These are phyloP conservation scores for Hypoxylon sp. DNA, from an alignment of 2,329 filamentous ascomycete genomes.

Conservation along the genomic window DNA sequence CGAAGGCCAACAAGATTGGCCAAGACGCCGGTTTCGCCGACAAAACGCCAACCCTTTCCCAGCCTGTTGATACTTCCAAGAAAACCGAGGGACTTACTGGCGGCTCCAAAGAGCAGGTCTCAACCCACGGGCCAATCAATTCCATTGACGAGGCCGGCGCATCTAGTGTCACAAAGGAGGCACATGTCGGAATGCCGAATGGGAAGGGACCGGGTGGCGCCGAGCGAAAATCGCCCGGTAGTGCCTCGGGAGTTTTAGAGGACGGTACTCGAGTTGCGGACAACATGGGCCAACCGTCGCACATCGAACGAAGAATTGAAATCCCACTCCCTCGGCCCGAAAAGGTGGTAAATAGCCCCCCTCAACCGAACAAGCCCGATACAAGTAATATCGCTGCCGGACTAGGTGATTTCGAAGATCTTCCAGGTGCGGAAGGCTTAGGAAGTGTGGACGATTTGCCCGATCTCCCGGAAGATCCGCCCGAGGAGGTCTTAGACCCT, in stretches of 20 bases:
- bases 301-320: conserved; percentile 50
- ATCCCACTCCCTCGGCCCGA: conserved; percentile 49
- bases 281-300: conserved; percentile 51
- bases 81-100: conserved; percentile 37
- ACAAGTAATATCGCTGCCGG: conserved; percentile 29
- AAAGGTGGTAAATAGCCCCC: conserved; percentile 35
- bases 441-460: conserved; percentile 44
- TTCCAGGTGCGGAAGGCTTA: conserved; percentile 44
- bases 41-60: conserved; percentile 2
- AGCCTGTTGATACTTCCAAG: conserved; percentile 42
- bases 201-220: not conserved
- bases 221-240: not conserved
- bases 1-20: not conserved
- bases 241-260: not conserved
- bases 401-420: conserved; percentile 44
- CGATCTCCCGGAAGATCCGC: conserved; percentile 48
- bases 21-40: not conserved
- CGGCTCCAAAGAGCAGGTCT: conserved; percentile 7
- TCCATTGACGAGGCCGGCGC: conserved; percentile 42
- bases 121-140: conserved; percentile 27
- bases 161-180: conserved; percentile 39
- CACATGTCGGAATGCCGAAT: conserved; percentile 30
- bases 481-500: conserved; percentile 52
- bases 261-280: conserved; percentile 41
- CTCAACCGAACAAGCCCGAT: conserved; percentile 27